Evolutionary conservation across 1,139 yeast genomes (phyloP), one percentile per base, ranked within the genome.

Genomic region (Suhomyces anneliseae): DNA sequence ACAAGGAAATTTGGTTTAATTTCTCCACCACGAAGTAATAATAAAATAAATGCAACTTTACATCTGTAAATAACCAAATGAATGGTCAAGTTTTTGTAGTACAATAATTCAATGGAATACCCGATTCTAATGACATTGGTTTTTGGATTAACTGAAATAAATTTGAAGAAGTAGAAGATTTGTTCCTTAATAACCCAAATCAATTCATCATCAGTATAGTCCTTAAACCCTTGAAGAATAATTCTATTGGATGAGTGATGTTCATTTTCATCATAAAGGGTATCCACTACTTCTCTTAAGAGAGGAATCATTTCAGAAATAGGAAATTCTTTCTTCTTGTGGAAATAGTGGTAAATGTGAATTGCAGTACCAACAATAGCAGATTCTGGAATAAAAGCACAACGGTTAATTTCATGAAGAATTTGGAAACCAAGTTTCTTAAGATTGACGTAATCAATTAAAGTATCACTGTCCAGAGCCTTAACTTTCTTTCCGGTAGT

Each of bases 401-500:
- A 62, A n/a, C 64, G 54, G 54, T 74, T 74, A 42, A 74, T 60
- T 42, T 72, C 73, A 51, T 74, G 79, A 42, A 75, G 62, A 14
- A 73, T 57, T 53, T 61, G 69, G 59, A 72, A 74, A 0, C 79
- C 79, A 48, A 75, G 60, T 50, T 71, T 69, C 56, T 74, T 75
- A 49, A 75, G 62, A 54, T 73, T 73, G 24, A 70, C 62, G 31
- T 47, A 48, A 14, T 48, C 54, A 29, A 49, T 46, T 26, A 47
- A 45, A 3, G 36, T 44, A 31, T 53, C 56, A 40, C 48, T 48
- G 36, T 50, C 54, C 15, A 26, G 24, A 1, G 35, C 19, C 7
- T 24, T 36, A 1, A 42, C 33, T 14, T 31, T 31, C 10, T 35
- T 36, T n/a, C n/a, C 40, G 32, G 41, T 34, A 2, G 38, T 8